Percentiles rank a stretch among this genome's conserved stretches.
Evolutionary conservation across 2,329 filamentous ascomycete genomes (phyloP).

Genomic region (Curvularia verruculosa): DNA sequence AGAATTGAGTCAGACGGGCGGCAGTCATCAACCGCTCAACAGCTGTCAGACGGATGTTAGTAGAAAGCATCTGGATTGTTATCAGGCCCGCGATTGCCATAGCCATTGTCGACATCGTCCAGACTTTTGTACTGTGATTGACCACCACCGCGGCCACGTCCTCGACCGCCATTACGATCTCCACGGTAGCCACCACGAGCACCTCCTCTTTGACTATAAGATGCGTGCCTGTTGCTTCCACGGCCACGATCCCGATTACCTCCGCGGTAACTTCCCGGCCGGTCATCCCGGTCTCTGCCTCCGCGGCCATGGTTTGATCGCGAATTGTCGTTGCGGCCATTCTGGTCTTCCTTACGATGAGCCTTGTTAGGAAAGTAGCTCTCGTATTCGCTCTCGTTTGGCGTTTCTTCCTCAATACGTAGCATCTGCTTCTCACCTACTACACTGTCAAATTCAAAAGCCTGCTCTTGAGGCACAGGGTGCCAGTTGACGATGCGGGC

Average conservation of each 20-base stretch:
- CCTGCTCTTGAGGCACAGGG: conserved; percentile 71
- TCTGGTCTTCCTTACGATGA: conserved; percentile 31
- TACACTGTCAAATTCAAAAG: conserved; percentile 78
- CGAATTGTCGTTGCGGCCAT: conserved; percentile 53
- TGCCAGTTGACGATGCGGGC: conserved; percentile 84
- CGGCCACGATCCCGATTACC: conserved; percentile 44
- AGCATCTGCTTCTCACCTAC: conserved; percentile 88
- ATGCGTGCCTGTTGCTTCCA: conserved; percentile 35
- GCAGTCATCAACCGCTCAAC: background rate
- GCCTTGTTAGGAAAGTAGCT: conserved; percentile 68
- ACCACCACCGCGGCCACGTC: conserved; percentile 40
- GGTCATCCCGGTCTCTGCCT: conserved; percentile 33
- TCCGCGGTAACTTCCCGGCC: conserved; percentile 38
- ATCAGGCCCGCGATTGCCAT: conserved; percentile 39
- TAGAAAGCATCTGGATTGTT: conserved; percentile 45
- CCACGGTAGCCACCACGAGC: conserved; percentile 52
- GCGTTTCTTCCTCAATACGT: conserved; percentile 73
- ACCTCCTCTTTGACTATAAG: conserved; percentile 40
- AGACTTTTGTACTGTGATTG: conserved; percentile 51
- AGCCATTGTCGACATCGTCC: conserved; percentile 49
- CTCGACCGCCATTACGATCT: conserved; percentile 43
- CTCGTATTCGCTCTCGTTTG: conserved; percentile 68
- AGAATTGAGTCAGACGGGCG: background rate
- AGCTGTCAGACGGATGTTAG: conserved; percentile 14
- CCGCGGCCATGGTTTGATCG: conserved; percentile 33